Conservation (phyloP, 306 rosid species). For the Biancaea sappan region DNA sequence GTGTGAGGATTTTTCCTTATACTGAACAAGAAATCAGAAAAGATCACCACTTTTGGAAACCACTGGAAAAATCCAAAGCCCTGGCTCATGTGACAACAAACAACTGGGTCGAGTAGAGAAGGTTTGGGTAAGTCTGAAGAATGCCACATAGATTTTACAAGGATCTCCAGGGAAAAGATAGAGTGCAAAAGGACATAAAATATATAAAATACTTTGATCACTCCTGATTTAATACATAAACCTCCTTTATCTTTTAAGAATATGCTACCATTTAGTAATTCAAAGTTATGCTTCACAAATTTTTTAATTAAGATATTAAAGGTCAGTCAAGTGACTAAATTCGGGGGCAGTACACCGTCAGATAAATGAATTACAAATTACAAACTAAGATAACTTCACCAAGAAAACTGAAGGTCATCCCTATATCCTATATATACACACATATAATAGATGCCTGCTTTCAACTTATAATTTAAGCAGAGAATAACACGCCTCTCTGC, state of each 20-base stretch:
- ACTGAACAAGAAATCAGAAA: not conserved
- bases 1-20: not conserved
- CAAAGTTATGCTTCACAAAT: not conserved
- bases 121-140: conserved; percentile 18
- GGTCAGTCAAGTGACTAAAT: not conserved
- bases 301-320: not conserved
- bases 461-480: not conserved
- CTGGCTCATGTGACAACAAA: not conserved
- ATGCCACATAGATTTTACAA: conserved; percentile 16
- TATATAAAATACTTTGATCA: not conserved
- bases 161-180: not conserved
- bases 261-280: not conserved
- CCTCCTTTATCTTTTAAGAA: not conserved
- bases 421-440: not conserved
- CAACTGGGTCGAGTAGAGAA: not conserved
- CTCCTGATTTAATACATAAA: not conserved
- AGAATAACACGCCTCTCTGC: not conserved
- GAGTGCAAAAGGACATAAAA: not conserved
- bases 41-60: conserved; percentile 15
- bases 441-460: not conserved
- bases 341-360: not conserved
- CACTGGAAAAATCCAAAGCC: conserved; percentile 6
- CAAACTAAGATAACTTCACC: not conserved
- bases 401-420: not conserved
- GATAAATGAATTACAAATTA: not conserved